Evolutionary conservation across 106 monocot species (phyloP), one percentile per base, ranked within the genome.

Genomic region (Dioscorea alata): DNA sequence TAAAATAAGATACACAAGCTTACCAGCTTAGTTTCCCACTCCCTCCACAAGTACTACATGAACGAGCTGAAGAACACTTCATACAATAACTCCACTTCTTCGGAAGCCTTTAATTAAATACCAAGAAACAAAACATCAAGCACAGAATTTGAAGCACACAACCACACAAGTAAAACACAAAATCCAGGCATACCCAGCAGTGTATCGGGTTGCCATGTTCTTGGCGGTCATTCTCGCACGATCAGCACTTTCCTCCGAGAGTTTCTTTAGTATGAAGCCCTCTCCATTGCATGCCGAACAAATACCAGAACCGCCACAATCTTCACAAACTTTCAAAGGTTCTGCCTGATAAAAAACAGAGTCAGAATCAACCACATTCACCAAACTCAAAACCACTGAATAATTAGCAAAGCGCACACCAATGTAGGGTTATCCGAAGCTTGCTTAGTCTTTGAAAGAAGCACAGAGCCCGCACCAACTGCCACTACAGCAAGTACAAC

Each of bases 61-160:
- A 81, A 35, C 91, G 95, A 86, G 91, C 60, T 50, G 91, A 88
- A 54, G 76, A 80, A 56, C 95, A 96, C 73, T 84, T 91, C 12
- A 64, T 71, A 66, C 95, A 96, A 34, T 96, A 96, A 75, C 81
- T 86, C 91, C 95, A 96, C 52, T 91, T 96, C 63, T 85, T 91
- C 23, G 95, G 95, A 60, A 96, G 88, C 83, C 95, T 96, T 57
- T 68, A 74, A 19, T 23, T 57, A 71, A 74, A 19, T 23, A 49
- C 24, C 63, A 34, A 31, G 57, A 13, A 52, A 6, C 14, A 54
- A 88, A 23, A 23, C 57, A 66, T 42, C 49, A 65, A 15, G 14
- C 21, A 48, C 49, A 69, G 23, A 21, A 49, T 18, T 17, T 31
- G 10, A 42, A 42, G 42, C 15, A 31, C 69, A 9, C 2, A 14